Percentiles rank a stretch among this genome's conserved stretches.
Evolutionary conservation across 768 basidiomycete genomes (phyloP).

Genomic region (Trametes meyenii): DNA sequence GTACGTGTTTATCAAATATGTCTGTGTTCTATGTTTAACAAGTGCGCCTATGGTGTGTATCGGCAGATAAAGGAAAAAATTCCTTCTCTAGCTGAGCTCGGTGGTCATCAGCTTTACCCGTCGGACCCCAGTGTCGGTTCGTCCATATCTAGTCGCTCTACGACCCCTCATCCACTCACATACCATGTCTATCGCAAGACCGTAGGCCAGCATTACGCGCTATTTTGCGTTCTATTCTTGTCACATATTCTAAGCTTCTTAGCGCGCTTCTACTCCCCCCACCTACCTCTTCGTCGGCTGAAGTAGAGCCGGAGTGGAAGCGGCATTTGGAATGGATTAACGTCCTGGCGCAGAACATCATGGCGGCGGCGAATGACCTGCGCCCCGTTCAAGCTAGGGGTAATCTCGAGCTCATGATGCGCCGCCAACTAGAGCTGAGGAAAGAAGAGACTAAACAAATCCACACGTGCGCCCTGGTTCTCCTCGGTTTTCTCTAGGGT

Average conservation of each 20-base stretch:
- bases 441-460: constrained; percentile 70
- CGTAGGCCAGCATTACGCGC: constrained; percentile 73
- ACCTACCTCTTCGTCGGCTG: constrained; percentile 50
- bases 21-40: no score
- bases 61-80: constrained; percentile 79
- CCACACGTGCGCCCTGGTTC: constrained; percentile 56
- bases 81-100: constrained; percentile 79
- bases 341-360: constrained; percentile 80
- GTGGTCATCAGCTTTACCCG: constrained; percentile 81
- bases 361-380: constrained; percentile 88
- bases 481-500: no score
- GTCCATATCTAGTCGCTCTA: constrained; percentile 23
- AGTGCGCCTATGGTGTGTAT: no score
- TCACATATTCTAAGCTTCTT: constrained; percentile 77
- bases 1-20: constrained; percentile 31
- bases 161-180: not conserved
- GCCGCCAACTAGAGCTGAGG: constrained; percentile 72
- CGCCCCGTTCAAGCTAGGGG: constrained; percentile 85
- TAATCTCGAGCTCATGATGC: constrained; percentile 83
- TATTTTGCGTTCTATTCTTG: constrained; percentile 75
- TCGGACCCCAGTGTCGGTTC: constrained; percentile 68
- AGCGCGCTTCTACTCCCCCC: constrained; percentile 66
- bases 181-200: constrained; percentile 47
- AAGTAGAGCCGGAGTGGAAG: constrained; percentile 66
- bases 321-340: constrained; percentile 80